Percentiles rank a stretch among this genome's conserved stretches.
These are phyloP conservation scores for Mikania micrantha DNA, from an alignment of 129 eudicot genomes.

Conservation along the genomic window DNA sequence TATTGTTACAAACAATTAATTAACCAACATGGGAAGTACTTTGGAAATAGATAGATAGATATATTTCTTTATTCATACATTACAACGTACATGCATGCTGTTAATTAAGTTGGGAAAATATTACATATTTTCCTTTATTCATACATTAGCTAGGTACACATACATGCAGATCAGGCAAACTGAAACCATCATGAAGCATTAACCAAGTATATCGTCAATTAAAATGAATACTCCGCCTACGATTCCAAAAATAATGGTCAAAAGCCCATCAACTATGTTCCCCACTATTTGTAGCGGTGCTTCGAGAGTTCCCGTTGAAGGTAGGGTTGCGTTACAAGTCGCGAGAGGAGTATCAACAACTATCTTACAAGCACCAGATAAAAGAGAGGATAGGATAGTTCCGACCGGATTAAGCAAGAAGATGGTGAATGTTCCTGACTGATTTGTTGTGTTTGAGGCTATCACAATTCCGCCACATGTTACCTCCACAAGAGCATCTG, in stretches of 20 bases:
- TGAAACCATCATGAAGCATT: no score
- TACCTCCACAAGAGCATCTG: slow-evolving; percentile 25
- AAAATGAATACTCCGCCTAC: no score
- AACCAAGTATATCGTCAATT: no score
- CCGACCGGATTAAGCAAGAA: not conserved
- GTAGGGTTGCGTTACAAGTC: slow-evolving; percentile 15
- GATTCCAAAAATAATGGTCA: not conserved
- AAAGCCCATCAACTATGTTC: not conserved
- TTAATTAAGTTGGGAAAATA: no score
- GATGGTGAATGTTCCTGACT: not conserved
- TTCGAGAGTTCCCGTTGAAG: slow-evolving; percentile 19
- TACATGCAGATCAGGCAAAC: no score
- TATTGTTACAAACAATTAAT: no score
- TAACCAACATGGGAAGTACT: no score
- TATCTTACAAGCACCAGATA: slow-evolving; percentile 15
- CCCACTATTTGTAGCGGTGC: not conserved
- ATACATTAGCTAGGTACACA: no score
- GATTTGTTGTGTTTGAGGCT: slow-evolving; percentile 10
- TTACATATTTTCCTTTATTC: no score
- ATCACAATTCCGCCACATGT: slow-evolving; percentile 23
- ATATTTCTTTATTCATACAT: no score
- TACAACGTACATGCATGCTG: no score
- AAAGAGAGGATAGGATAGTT: not conserved
- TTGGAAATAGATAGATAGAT: no score
- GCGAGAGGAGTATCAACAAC: slow-evolving; percentile 21